phyloP scores from a whole-genome alignment of 2,329 filamentous ascomycete species.

The Knufia petricola region DNA sequence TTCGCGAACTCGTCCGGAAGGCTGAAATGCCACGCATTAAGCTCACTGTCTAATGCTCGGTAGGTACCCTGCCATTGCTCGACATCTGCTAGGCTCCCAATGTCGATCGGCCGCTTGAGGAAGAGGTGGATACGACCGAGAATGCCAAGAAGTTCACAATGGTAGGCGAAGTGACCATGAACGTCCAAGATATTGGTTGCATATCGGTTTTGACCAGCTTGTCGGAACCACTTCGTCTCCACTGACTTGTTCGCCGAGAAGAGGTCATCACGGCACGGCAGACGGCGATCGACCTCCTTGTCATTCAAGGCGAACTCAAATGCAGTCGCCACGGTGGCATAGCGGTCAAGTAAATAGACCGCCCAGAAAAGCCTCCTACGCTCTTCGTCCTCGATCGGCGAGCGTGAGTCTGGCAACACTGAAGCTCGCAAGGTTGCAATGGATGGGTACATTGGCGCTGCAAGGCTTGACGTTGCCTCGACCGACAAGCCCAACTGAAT shows the following conservation, averaged over 20 bases:
- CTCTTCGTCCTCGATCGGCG: slow-evolving; percentile 85
- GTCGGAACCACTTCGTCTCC: slow-evolving; percentile 71
- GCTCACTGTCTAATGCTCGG: slow-evolving; percentile 68
- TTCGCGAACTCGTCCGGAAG: slow-evolving; percentile 77
- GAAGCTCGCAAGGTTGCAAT: slow-evolving; percentile 81
- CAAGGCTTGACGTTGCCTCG: slow-evolving; percentile 68
- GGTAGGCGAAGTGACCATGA: slow-evolving; percentile 77
- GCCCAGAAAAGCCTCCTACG: slow-evolving; percentile 84
- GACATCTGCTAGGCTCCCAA: slow-evolving; percentile 71
- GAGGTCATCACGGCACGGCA: slow-evolving; percentile 79
- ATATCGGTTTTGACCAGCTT: slow-evolving; percentile 48
- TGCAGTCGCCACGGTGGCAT: slow-evolving; percentile 80
- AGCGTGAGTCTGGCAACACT: slow-evolving; percentile 68
- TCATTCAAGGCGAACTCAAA: slow-evolving; percentile 87
- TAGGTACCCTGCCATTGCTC: slow-evolving; percentile 84
- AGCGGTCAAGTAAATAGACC: slow-evolving; percentile 82
- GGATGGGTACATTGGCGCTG: slow-evolving; percentile 68
- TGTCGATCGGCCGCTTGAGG: slow-evolving; percentile 79
- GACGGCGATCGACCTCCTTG: slow-evolving; percentile 74
- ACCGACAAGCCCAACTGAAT: slow-evolving; percentile 79
- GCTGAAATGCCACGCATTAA: slow-evolving; percentile 74
- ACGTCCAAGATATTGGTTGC: slow-evolving; percentile 51
- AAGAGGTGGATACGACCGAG: slow-evolving; percentile 82
- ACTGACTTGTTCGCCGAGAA: slow-evolving; percentile 77
- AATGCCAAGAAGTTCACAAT: slow-evolving; percentile 84